phyloP scores from a whole-genome alignment of 352 stramenopile species.

The Globisporangium iwayamae region DNA sequence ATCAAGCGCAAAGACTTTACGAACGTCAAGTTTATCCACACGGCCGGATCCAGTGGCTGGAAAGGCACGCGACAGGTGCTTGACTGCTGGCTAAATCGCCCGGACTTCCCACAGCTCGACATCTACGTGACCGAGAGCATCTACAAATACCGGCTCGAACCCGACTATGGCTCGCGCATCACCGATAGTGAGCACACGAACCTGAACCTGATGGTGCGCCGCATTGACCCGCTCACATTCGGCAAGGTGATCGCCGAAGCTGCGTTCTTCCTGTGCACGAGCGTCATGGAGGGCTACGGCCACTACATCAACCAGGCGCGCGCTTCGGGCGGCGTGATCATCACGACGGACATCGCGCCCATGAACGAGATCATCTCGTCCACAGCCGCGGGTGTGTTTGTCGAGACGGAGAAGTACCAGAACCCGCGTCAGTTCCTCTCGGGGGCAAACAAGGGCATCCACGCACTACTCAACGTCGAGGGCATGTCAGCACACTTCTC shows the following conservation, averaged over 20 bases:
- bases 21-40: constrained; percentile 36
- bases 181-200: background rate
- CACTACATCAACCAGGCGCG: constrained; percentile 69
- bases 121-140: constrained; percentile 33
- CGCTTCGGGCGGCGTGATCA: constrained; percentile 35
- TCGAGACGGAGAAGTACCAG: background rate
- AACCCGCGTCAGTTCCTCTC: constrained; percentile 30
- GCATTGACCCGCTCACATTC: constrained; percentile 30
- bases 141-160: constrained; percentile 25
- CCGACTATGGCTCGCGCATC: constrained; percentile 16
- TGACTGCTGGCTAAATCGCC: constrained; percentile 42
- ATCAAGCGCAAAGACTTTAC: constrained; percentile 29
- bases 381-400: background rate
- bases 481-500: constrained; percentile 32
- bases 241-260: constrained; percentile 39
- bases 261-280: constrained; percentile 50
- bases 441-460: constrained; percentile 18
- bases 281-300: constrained; percentile 53
- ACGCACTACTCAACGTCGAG: constrained; percentile 25
- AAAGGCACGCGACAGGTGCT: constrained; percentile 47
- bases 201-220: constrained; percentile 14
- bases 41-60: constrained; percentile 32
- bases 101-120: constrained; percentile 35
- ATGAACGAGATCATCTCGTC: constrained; percentile 59
- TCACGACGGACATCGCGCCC: constrained; percentile 40